Conservation (phyloP, 345 rosid genomes). For the Diplotaxis tenuifolia region DNA sequence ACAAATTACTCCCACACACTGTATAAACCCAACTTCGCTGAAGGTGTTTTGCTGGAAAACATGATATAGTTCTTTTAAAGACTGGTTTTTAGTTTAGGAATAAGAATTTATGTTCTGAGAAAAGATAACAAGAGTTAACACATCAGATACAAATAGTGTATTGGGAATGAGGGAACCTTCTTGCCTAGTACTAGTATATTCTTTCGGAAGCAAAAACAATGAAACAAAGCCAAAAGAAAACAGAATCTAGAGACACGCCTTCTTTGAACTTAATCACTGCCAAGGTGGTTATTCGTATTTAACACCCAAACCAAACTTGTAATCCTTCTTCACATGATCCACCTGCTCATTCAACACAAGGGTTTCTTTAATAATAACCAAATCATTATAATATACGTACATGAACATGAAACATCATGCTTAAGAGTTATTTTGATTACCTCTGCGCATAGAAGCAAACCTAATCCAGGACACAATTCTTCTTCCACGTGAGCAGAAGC, state of each 20-base stretch:
- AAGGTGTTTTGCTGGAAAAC: no score
- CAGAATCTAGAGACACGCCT: not conserved
- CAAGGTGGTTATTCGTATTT: constrained; percentile 22
- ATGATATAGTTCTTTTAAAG: no score
- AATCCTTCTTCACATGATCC: constrained; percentile 83
- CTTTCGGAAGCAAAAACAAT: not conserved
- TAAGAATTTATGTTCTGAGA: no score
- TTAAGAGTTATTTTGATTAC: constrained; percentile 41
- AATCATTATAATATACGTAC: not conserved
- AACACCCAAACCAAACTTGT: constrained; percentile 88
- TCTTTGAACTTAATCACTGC: not conserved
- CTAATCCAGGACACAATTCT: constrained; percentile 60
- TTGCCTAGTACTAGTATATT: not conserved
- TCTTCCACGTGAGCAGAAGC: constrained; percentile 70
- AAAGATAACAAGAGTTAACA: no score
- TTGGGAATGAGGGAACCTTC: not conserved
- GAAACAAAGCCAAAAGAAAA: not conserved
- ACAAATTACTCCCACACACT: no score
- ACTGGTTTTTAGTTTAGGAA: no score
- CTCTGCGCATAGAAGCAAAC: constrained; percentile 79
- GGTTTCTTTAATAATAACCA: not conserved
- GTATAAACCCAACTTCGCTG: no score
- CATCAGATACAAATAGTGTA: not conserved
- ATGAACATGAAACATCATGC: not conserved
- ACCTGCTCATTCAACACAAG: constrained; percentile 48